Percentiles rank a stretch among this genome's conserved stretches.
Conservation (phyloP, 306 rosid species). For the Ormosia emarginata region DNA sequence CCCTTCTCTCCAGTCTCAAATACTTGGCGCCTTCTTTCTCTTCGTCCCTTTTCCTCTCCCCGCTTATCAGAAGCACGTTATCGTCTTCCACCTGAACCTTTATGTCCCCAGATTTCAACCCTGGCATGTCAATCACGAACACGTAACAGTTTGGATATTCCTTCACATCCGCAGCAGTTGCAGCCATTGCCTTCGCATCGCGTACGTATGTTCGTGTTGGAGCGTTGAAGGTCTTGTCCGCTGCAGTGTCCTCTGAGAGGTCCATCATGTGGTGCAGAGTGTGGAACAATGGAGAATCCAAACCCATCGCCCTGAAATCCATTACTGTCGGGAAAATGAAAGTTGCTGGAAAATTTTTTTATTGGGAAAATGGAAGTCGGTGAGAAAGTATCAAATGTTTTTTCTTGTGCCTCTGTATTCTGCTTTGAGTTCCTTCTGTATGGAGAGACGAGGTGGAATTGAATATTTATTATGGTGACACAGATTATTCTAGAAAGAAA, state of each 20-base stretch:
- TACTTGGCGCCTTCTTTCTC: slow-evolving; percentile 65
- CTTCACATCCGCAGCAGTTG: background rate
- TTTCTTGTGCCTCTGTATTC: too few relatives aligned
- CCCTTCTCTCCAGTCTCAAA: slow-evolving; percentile 67
- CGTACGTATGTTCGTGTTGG: slow-evolving; percentile 53
- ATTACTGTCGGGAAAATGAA: background rate
- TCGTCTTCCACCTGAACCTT: slow-evolving; percentile 69
- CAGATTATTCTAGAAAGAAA: too few relatives aligned
- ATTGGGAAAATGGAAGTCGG: too few relatives aligned
- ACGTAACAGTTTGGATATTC: slow-evolving; percentile 36
- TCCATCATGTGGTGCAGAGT: slow-evolving; percentile 55
- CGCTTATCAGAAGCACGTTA: slow-evolving; percentile 52
- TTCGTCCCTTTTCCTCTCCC: slow-evolving; percentile 72
- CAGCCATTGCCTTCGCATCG: slow-evolving; percentile 74
- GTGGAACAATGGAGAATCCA: slow-evolving; percentile 49
- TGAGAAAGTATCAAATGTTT: too few relatives aligned
- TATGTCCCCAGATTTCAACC: slow-evolving; percentile 62
- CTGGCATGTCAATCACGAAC: slow-evolving; percentile 74
- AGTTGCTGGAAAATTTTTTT: too few relatives aligned
- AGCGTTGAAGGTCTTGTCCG: slow-evolving; percentile 39
- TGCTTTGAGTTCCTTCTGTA: background rate
- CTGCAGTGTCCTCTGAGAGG: slow-evolving; percentile 16
- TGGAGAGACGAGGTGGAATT: too few relatives aligned
- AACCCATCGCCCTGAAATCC: slow-evolving; percentile 53
- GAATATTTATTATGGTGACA: too few relatives aligned